These are phyloP conservation scores for Conringia planisiliqua DNA, from an alignment of 345 rosid genomes.

Conservation along the genomic window DNA sequence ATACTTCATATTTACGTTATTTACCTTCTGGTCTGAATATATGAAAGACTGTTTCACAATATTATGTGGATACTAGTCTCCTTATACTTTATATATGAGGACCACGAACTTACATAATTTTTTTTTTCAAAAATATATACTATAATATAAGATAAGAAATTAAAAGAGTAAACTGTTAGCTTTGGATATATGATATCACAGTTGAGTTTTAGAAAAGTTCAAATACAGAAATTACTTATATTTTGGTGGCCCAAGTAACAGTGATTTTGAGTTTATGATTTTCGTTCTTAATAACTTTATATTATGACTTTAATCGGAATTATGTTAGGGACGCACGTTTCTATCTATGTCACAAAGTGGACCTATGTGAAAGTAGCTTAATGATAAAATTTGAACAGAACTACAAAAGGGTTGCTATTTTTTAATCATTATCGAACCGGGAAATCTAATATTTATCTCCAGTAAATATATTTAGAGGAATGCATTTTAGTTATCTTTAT, in stretches of 20 bases:
- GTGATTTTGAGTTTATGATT: background rate
- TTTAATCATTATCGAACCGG: background rate
- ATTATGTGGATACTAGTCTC: background rate
- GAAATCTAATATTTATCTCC: background rate
- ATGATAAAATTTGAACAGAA: background rate
- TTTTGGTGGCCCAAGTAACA: background rate
- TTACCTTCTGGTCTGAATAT: background rate
- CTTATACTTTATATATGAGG: background rate
- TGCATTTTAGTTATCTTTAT: background rate
- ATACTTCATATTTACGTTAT: background rate
- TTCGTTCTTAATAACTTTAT: background rate
- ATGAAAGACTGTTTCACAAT: background rate
- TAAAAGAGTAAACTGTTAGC: no score
- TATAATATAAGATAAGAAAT: background rate
- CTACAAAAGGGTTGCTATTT: background rate
- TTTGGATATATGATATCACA: background rate
- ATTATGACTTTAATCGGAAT: background rate
- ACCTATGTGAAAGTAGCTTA: background rate
- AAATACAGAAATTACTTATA: background rate
- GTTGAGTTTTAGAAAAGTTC: background rate
- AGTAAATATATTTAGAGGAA: background rate
- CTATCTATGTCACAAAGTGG: background rate
- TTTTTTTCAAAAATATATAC: background rate
- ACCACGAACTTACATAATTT: no score
- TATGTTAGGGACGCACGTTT: background rate